Evolutionary conservation across 116 monocot genomes (phyloP), one percentile per base, ranked within the genome.

Genomic region (Zostera marina): DNA sequence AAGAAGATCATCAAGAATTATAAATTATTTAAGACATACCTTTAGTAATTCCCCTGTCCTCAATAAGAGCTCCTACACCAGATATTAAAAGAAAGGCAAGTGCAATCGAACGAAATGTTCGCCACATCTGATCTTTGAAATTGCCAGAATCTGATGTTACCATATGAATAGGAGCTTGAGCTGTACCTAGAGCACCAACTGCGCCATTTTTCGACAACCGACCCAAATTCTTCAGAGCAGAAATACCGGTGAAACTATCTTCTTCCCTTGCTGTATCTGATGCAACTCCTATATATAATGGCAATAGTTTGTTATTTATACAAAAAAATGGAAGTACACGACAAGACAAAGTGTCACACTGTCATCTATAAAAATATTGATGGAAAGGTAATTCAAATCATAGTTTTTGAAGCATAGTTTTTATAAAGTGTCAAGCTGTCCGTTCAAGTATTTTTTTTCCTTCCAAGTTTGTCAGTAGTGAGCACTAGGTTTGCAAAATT

Each of bases 11-110:
- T 32, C 32, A 5, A 32, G 32, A 32, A 32, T 32, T 2, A 32
- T 32, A 5, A 3, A 32, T 32, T n/a, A n/a, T n/a, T n/a, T n/a
- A n/a, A n/a, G 32, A 5, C 32, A 32, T 47, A 98, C 96, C 96
- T 98, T 89, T 98, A 56, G 80, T 83, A 58, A 98, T 86, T 74
- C 96, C 96, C 63, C 81, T 82, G 44, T 98, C 96, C 70, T 98
- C 96, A 68, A 98, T 90, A 11, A 98, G 83, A 25, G 96, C 90
- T 63, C 96, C 90, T 58, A 98, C 78, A 65, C 90, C 96, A 60
- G 96, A 98, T 56, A 98, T 90, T 32, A 98, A 32, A 52, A 98
- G 81, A 67, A 98, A 98, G 6, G 85, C 66, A 17, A 98, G 70
- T 20, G 86, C 96, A 76, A 98, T 59, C 42, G 71, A 63, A 53